These are phyloP conservation scores for Calendula officinalis DNA, from an alignment of 129 eudicot genomes.

Conservation along the genomic window DNA sequence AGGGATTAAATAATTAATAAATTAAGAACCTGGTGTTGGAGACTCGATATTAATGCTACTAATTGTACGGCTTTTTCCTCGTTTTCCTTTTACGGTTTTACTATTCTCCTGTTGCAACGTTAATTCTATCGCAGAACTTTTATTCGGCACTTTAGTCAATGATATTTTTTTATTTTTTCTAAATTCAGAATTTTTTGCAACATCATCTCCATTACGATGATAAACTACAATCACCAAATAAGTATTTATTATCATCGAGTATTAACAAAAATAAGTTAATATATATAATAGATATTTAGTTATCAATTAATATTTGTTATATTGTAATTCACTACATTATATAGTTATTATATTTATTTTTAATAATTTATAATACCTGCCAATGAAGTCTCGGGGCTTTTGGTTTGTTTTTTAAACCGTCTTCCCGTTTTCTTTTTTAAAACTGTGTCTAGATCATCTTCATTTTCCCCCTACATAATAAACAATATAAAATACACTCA, in stretches of 20 bases:
- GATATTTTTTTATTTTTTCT: slow-evolving; percentile 3
- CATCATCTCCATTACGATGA: slow-evolving; percentile 27
- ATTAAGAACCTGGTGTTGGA: slow-evolving; percentile 40
- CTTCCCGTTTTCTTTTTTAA: slow-evolving; percentile 56
- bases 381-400: slow-evolving; percentile 22
- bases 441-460: slow-evolving; percentile 19
- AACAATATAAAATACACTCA: slow-evolving; percentile 20
- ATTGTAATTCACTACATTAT: too few species aligned
- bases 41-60: slow-evolving; percentile 25
- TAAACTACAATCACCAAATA: slow-evolving; percentile 23
- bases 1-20: not conserved
- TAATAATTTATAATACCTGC: slow-evolving; percentile 25
- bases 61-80: slow-evolving; percentile 36
- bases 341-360: too few species aligned
- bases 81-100: slow-evolving; percentile 38
- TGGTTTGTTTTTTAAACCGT: slow-evolving; percentile 24
- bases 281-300: too few species aligned
- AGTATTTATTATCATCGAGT: not conserved
- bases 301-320: too few species aligned
- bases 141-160: slow-evolving; percentile 7
- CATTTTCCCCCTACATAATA: slow-evolving; percentile 38
- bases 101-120: slow-evolving; percentile 20
- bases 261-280: not conserved
- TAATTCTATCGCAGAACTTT: slow-evolving; percentile 18
- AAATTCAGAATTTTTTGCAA: not conserved